A percentile compares a stretch with the other conserved stretches of the same genome.
phyloP scores from a whole-genome alignment of 1,284 basidiomycete species.

The Pholiota adiposa region DNA sequence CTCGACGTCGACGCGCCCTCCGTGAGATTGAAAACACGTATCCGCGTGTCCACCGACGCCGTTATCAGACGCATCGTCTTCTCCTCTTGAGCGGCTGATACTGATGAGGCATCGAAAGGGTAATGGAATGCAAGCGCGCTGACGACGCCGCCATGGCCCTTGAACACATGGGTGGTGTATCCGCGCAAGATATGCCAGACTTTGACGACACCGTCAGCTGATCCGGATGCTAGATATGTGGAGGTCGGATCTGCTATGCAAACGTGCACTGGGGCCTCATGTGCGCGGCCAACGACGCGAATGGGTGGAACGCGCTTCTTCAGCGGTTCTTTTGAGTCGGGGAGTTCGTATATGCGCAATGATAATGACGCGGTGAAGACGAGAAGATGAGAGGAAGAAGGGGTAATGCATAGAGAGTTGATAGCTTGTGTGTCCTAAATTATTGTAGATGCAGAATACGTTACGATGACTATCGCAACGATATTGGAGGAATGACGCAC shows the following conservation, averaged over 20 bases:
- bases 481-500: slow-evolving; percentile 62
- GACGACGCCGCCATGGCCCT: slow-evolving; percentile 95
- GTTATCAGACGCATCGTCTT: slow-evolving; percentile 83
- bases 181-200: slow-evolving; percentile 93
- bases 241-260: slow-evolving; percentile 86
- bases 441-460: slow-evolving; percentile 1
- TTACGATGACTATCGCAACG: too few relatives aligned
- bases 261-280: slow-evolving; percentile 93
- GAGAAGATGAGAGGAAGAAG: slow-evolving; percentile 62
- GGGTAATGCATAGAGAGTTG: slow-evolving; percentile 69
- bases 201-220: slow-evolving; percentile 95
- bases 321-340: slow-evolving; percentile 45
- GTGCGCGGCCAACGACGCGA: slow-evolving; percentile 81
- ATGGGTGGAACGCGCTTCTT: slow-evolving; percentile 61
- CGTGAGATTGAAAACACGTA: slow-evolving; percentile 89
- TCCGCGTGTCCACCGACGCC: slow-evolving; percentile 86
- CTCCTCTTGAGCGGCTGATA: slow-evolving; percentile 40
- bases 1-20: slow-evolving; percentile 58
- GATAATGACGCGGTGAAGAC: slow-evolving; percentile 74
- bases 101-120: slow-evolving; percentile 57
- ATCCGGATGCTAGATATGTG: slow-evolving; percentile 91
- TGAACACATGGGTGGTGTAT: slow-evolving; percentile 93
- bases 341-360: slow-evolving; percentile 71
- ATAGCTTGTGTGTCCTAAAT: slow-evolving; percentile 67
- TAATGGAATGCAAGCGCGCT: slow-evolving; percentile 87